Evolutionary conservation across 352 stramenopile genomes (phyloP).

Genomic region (Elongisporangium anandrum): DNA sequence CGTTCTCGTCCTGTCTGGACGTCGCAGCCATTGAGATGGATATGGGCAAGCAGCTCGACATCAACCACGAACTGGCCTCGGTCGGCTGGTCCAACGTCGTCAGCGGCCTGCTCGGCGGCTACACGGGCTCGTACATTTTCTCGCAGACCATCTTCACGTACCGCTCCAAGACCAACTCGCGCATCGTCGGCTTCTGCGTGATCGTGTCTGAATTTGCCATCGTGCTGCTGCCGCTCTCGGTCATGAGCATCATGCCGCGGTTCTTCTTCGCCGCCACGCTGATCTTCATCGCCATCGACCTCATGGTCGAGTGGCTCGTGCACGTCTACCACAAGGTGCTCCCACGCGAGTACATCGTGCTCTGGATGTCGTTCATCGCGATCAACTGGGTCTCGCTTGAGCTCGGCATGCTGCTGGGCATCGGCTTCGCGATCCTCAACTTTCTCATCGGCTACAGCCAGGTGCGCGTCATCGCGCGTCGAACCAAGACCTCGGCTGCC

Average conservation of each 20-base stretch:
- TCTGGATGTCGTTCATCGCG: slow-evolving; percentile 91
- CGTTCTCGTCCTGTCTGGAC: slow-evolving; percentile 96
- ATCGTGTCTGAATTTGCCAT: slow-evolving; percentile 87
- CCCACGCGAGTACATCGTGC: slow-evolving; percentile 90
- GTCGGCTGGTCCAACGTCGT: slow-evolving; percentile 97
- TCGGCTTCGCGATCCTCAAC: slow-evolving; percentile 86
- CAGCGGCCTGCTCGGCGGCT: slow-evolving; percentile 93
- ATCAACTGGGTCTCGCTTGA: slow-evolving; percentile 96
- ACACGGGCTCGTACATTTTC: slow-evolving; percentile 99
- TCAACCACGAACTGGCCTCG: slow-evolving; percentile 92
- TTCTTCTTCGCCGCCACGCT: slow-evolving; percentile 98
- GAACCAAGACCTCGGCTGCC: slow-evolving; percentile 48
- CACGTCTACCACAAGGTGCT: slow-evolving; percentile 82
- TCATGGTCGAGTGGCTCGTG: slow-evolving; percentile 97
- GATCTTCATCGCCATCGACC: slow-evolving; percentile 96
- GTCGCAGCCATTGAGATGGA: slow-evolving; percentile 98
- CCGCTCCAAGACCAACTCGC: slow-evolving; percentile 87
- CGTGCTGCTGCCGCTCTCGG: slow-evolving; percentile 88
- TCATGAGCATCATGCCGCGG: slow-evolving; percentile 94
- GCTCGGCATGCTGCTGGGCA: slow-evolving; percentile 92
- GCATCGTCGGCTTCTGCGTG: slow-evolving; percentile 89
- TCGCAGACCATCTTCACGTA: slow-evolving; percentile 98
- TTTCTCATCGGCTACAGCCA: slow-evolving; percentile 79
- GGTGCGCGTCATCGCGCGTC: slow-evolving; percentile 63
- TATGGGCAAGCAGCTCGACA: slow-evolving; percentile 91